Evolutionary conservation across 176 grass and related monocot genomes (phyloP).

Genomic region (Themeda triandra): DNA sequence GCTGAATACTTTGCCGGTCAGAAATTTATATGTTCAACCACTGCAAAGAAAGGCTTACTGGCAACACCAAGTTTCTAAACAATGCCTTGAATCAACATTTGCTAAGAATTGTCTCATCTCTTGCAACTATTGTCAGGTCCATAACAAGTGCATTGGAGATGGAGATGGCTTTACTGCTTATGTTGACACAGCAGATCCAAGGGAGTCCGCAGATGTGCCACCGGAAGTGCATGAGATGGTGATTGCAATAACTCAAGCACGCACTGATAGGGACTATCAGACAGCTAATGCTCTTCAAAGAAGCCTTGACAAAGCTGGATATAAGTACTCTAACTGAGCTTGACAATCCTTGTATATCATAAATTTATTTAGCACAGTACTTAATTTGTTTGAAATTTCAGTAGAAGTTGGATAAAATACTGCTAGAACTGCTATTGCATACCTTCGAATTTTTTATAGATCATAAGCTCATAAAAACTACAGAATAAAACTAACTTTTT

Average conservation of each 20-base stretch:
- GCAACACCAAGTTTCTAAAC: background rate
- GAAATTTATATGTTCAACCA: background rate
- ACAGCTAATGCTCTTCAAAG: conserved; percentile 17
- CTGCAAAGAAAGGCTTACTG: background rate
- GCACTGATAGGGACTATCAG: conserved; percentile 12
- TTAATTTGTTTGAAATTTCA: background rate
- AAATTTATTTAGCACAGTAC: conserved; percentile 11
- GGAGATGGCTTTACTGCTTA: conserved; percentile 59
- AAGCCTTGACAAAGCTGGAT: conserved; percentile 33
- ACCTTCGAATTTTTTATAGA: background rate
- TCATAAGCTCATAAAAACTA: background rate
- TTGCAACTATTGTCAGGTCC: conserved; percentile 24
- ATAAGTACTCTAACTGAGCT: conserved; percentile 39
- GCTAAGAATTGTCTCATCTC: background rate
- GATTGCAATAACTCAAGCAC: conserved; percentile 31
- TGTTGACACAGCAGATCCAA: conserved; percentile 35
- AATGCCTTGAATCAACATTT: background rate
- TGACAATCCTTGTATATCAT: background rate
- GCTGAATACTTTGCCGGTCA: conserved; percentile 44
- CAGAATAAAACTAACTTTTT: background rate
- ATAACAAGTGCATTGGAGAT: conserved; percentile 39
- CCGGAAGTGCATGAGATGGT: conserved; percentile 36
- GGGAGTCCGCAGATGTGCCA: conserved; percentile 17
- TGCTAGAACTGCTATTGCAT: background rate
- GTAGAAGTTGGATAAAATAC: background rate